Conservation (phyloP, 148 eudicot species). For the Rhododendron griersonianum region DNA sequence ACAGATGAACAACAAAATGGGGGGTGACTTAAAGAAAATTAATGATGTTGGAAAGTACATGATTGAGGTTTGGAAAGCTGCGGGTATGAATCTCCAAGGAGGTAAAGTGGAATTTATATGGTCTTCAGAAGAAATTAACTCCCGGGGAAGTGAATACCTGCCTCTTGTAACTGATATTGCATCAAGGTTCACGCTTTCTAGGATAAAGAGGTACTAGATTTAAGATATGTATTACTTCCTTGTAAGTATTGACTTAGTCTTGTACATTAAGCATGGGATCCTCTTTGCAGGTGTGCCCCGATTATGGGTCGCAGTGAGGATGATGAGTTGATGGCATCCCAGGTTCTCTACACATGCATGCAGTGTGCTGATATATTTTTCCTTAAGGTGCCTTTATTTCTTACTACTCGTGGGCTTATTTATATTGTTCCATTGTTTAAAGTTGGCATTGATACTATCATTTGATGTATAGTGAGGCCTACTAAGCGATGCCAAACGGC, state of each 20-base stretch:
- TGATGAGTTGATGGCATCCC: conserved; percentile 75
- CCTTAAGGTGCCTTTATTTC: conserved; percentile 50
- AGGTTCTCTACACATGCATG: conserved; percentile 89
- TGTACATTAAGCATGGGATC: not conserved
- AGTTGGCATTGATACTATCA: too few species aligned
- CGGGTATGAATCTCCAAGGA: conserved; percentile 64
- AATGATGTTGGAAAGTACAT: conserved; percentile 72
- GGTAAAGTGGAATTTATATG: conserved; percentile 82
- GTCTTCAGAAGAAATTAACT: conserved; percentile 71
- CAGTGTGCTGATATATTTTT: conserved; percentile 96
- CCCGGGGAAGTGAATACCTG: conserved; percentile 77
- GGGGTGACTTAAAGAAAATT: conserved; percentile 85
- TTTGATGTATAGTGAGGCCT: too few species aligned
- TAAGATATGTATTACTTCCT: not conserved
- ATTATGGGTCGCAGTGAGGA: conserved; percentile 90
- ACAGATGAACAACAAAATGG: conserved; percentile 83
- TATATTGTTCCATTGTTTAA: not conserved
- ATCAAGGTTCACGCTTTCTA: conserved; percentile 59
- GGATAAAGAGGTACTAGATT: conserved; percentile 54
- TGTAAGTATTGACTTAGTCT: not conserved
- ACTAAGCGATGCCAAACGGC: too few species aligned
- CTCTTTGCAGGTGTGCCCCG: conserved; percentile 57
- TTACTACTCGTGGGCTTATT: not conserved
- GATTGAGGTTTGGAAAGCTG: conserved; percentile 91
- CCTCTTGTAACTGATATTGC: conserved; percentile 90